A percentile compares a stretch with the other conserved stretches of the same genome.
phyloP scores from a whole-genome alignment of 1,284 basidiomycete genomes.

The Leccinum griseonigrum region DNA sequence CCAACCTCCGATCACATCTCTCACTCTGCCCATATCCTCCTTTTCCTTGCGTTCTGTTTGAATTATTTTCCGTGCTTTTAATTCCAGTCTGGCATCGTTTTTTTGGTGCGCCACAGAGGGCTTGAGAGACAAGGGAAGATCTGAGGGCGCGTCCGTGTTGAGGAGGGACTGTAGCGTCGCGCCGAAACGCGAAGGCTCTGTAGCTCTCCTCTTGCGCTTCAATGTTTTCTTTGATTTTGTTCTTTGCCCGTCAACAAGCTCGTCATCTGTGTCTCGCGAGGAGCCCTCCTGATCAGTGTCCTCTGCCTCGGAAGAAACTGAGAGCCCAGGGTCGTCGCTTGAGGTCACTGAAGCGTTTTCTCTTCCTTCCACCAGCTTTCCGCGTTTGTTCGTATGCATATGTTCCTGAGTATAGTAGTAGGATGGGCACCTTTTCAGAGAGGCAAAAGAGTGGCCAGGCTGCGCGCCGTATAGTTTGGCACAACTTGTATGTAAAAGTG shows the following conservation, averaged over 20 bases:
- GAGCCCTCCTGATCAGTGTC: slow-evolving; percentile 31
- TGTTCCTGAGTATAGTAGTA: slow-evolving; percentile 1
- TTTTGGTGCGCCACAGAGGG: slow-evolving; percentile 64
- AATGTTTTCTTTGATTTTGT: slow-evolving; percentile 73
- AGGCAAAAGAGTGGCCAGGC: not conserved
- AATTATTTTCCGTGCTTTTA: slow-evolving; percentile 64
- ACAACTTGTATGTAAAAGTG: slow-evolving; percentile 3
- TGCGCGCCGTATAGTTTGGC: not conserved
- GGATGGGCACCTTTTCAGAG: not conserved
- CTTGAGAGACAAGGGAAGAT: slow-evolving; percentile 70
- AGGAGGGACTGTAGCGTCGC: slow-evolving; percentile 67
- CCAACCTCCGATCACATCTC: slow-evolving; percentile 81
- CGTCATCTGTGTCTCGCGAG: slow-evolving; percentile 56
- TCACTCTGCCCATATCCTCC: slow-evolving; percentile 70
- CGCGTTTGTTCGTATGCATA: slow-evolving; percentile 42
- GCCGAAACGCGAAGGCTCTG: slow-evolving; percentile 71
- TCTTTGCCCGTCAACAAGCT: slow-evolving; percentile 51
- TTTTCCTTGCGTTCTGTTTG: slow-evolving; percentile 71
- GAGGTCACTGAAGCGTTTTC: slow-evolving; percentile 24
- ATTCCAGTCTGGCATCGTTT: slow-evolving; percentile 72
- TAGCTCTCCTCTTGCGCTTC: slow-evolving; percentile 78
- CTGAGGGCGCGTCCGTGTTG: slow-evolving; percentile 62
- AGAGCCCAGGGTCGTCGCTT: slow-evolving; percentile 18
- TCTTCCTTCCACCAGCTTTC: slow-evolving; percentile 35
- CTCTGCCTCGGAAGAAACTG: slow-evolving; percentile 25